Evolutionary conservation across 768 basidiomycete species (phyloP).

Genomic region (Pisolithus orientalis): DNA sequence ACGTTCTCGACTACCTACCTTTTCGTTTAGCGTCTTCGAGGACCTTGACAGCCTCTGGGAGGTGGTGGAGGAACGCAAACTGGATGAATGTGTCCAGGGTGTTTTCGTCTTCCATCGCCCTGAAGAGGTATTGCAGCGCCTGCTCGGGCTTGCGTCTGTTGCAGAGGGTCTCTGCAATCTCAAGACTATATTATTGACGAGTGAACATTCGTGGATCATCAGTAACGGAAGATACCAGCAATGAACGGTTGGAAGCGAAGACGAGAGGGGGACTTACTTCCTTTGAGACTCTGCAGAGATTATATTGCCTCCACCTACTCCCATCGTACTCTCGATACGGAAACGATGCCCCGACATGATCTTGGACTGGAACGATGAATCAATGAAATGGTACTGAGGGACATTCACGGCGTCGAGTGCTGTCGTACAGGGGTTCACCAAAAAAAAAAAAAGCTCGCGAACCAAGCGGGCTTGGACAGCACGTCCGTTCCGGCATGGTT

Average conservation of each 20-base stretch:
- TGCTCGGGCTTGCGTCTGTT: slow-evolving; percentile 25
- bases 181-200: slow-evolving; percentile 19
- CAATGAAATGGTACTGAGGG: no score
- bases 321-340: slow-evolving; percentile 10
- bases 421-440: no score
- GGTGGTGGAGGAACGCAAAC: slow-evolving; percentile 29
- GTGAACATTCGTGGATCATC: not conserved
- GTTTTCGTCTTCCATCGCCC: slow-evolving; percentile 34
- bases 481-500: no score
- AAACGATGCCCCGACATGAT: not conserved
- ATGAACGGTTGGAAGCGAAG: not conserved
- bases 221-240: no score
- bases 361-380: no score
- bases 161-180: slow-evolving; percentile 33
- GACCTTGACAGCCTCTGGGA: slow-evolving; percentile 19
- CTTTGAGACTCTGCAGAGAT: slow-evolving; percentile 24
- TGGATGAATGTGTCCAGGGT: slow-evolving; percentile 37
- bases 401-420: no score
- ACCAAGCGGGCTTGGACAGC: no score
- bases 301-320: slow-evolving; percentile 12
- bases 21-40: no score
- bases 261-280: slow-evolving; percentile 20
- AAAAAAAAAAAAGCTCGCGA: no score
- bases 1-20: slow-evolving; percentile 8
- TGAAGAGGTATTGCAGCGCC: slow-evolving; percentile 33